Base-by-base conservation (phyloP, 1,139 yeast species). In the Taphrina wiesneri region DNA sequence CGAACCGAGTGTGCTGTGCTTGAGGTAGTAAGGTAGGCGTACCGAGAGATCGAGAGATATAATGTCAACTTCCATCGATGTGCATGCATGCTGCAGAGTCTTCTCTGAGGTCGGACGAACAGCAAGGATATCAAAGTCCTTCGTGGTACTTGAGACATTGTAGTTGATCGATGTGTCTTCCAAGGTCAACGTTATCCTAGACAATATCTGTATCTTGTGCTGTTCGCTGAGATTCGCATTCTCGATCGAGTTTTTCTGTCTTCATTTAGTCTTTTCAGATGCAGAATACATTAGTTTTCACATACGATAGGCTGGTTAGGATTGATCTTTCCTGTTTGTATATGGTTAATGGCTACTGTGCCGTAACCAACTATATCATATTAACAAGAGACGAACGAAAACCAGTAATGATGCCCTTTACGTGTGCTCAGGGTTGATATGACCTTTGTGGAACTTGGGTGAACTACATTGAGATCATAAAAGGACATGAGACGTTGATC, bases 1-100 rank as follows among this genome's bases (percentile, higher is more conserved):
- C 56, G 90, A 85, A 49, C 97, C 88, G 9, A 91, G 82, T 0
- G 90, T 85, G 73, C 91, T 90, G 77, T 90, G 97, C 70, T 88
- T 87, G 70, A 93, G 78, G 75, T 85, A 89, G 71, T 85, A 87
- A 0, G 96, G 95, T 57, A 90, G 78, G 68, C 90, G 82, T 49
- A 81, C 79, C 19, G 83, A 77, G 74, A 88, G 82, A 68, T 88
- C 86, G 65, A 93, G 81, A 0, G 96, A 86, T 43, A 93, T 83
- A 43, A 93, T 70, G 76, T 93, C 98, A 47, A 92, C 81, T 68
- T 88, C 96, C 59, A 91, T 79, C 69, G 84, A 85, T 2, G 87
- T 81, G 28, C 92, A 85, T 1, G 95, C 87, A 63, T 87, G 78
- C 67, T 88, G 87, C 26, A 93, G 79, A 4, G 93, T 89, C 73